These are phyloP conservation scores for Fusarium sp. DNA, from an alignment of 2,329 filamentous ascomycete species.

Conservation along the genomic window DNA sequence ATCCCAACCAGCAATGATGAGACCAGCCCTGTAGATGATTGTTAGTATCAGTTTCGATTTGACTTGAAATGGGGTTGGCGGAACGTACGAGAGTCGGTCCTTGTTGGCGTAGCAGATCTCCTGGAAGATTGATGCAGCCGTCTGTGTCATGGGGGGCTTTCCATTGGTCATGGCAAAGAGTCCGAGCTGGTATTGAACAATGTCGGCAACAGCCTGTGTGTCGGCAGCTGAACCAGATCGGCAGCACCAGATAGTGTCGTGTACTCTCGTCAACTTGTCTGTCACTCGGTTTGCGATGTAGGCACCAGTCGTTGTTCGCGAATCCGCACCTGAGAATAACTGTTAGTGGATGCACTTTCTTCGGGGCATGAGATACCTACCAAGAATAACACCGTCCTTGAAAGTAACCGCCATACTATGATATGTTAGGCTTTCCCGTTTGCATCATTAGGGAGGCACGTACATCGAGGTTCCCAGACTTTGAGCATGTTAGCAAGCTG, in stretches of 20 bases:
- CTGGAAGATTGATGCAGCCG: conserved; percentile 94
- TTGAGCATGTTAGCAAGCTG: conserved; percentile 45
- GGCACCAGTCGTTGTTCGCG: conserved; percentile 93
- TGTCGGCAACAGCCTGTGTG: conserved; percentile 97
- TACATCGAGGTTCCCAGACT: conserved; percentile 98
- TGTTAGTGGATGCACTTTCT: conserved; percentile 18
- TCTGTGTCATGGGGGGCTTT: conserved; percentile 91
- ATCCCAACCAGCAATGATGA: conserved; percentile 99
- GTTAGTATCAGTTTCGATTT: conserved; percentile 18
- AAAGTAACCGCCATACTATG: conserved; percentile 97
- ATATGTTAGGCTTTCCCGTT: conserved; percentile 39
- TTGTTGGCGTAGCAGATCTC: conserved; percentile 99
- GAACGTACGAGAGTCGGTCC: conserved; percentile 81
- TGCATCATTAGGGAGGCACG: conserved; percentile 49
- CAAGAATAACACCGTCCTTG: conserved; percentile 96
- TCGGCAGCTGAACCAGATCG: conserved; percentile 96
- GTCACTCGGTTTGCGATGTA: conserved; percentile 99
- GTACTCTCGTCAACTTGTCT: conserved; percentile 97
- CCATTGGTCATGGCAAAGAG: conserved; percentile 92
- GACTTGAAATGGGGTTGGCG: background rate
- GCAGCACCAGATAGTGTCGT: conserved; percentile 99
- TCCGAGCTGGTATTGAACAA: conserved; percentile 95
- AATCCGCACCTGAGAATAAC: conserved; percentile 77
- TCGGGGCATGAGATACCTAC: conserved; percentile 51
- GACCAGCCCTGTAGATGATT: conserved; percentile 73